Base-by-base conservation (phyloP, 2,329 filamentous ascomycete species). In the Canariomyces notabilis region DNA sequence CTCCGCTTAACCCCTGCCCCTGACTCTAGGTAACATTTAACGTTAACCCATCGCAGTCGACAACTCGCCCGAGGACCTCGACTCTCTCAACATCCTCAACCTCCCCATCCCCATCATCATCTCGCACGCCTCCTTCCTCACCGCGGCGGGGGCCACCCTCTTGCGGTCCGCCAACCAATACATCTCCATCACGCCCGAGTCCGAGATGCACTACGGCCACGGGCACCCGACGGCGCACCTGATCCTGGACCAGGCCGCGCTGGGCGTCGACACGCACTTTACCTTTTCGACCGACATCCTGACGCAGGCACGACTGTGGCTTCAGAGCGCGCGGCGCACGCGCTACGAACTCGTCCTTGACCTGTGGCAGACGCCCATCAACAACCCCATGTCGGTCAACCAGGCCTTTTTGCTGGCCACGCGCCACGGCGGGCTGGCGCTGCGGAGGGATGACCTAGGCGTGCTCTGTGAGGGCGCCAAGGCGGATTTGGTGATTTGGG, bases 181-280 rank as follows among this genome's bases (percentile, higher is more conserved):
- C 60, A 61, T 81, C 34, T 76, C 75, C 42, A 76, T 76, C 48
- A 80, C 78, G 0, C 75, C 76, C 1, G 79, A 82, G 55, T 77
- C 74, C 0, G 77, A 81, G 54, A 72, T 77, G 67, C 75, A 79
- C 57, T 80, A 73, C 59, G 77, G 77, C n/a, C 74, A 77, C 53
- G 65, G 62, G 0, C 73, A 80, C 47, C 65, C 67, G 1, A 56
- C 61, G 31, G 66, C 63, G 15, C 65, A 72, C 43, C 57, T 65
- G 7, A 63, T 73, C 21, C 67, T 68, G 21, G 76, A 80, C 54
- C 75, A 80, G 50, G 69, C 68, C 1, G 60, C 74, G 1, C 65
- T 80, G 0, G 76, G 77, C 2, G 64, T 79, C 8, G 76, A 80
- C 55, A 79, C 74, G 0, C 72, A 77, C 54, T 72, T 74, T 49